A percentile compares a stretch with the other conserved stretches of the same genome.
Conservation (phyloP, 2,329 filamentous ascomycete genomes). For the Colletotrichum aenigma region DNA sequence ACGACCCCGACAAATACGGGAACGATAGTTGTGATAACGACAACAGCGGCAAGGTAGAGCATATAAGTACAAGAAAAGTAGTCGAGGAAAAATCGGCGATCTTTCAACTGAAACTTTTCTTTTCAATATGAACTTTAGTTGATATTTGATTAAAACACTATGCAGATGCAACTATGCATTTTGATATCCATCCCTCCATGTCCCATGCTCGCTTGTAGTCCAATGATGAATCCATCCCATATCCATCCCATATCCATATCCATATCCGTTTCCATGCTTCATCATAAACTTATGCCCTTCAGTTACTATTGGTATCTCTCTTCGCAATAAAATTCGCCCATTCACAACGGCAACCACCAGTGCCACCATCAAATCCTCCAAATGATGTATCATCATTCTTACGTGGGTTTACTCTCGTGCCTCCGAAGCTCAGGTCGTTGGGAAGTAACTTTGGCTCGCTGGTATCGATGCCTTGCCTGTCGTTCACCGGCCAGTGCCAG, state of each 20-base stretch:
- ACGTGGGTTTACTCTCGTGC: conserved; percentile 57
- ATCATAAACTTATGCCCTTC: neutral
- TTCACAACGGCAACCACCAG: conserved; percentile 65
- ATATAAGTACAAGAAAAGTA: neutral
- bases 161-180: conserved; percentile 2
- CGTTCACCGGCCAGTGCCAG: conserved; percentile 57
- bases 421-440: conserved; percentile 55
- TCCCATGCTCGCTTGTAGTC: neutral
- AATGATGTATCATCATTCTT: conserved; percentile 47
- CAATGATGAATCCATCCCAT: neutral
- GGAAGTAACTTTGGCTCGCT: conserved; percentile 48
- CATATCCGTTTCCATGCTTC: neutral
- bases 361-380: conserved; percentile 68
- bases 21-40: too few relatives aligned
- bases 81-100: neutral
- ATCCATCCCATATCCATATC: neutral
- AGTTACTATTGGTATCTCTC: neutral
- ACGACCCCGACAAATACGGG: too few relatives aligned
- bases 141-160: neutral
- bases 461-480: conserved; percentile 47
- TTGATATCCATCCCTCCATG: neutral
- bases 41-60: too few relatives aligned
- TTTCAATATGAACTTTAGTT: neutral
- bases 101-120: neutral
- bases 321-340: conserved; percentile 59